These are phyloP conservation scores for Solanum neorickii DNA, from an alignment of 257 asterid species.

Conservation along the genomic window DNA sequence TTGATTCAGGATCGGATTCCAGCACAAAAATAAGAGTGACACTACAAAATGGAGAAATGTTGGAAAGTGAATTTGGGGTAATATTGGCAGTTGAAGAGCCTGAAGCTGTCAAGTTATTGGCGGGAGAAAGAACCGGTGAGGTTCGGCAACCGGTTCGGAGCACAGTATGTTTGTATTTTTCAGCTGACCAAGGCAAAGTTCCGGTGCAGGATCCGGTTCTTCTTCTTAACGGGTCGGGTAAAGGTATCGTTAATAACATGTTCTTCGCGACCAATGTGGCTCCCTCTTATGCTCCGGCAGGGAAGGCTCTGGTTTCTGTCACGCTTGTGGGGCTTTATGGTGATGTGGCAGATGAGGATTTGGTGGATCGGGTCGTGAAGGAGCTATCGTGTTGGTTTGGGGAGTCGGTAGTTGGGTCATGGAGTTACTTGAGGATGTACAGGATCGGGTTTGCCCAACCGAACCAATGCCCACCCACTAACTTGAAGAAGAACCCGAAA, in stretches of 20 bases:
- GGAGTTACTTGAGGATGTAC: constrained; percentile 68
- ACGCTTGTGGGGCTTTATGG: constrained; percentile 55
- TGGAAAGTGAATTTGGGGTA: constrained; percentile 52
- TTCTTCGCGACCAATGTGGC: constrained; percentile 80
- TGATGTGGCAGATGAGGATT: constrained; percentile 40
- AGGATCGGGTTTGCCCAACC: constrained; percentile 76
- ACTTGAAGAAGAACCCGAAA: constrained; percentile 58
- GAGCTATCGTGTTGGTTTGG: constrained; percentile 87
- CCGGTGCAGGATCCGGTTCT: constrained; percentile 66
- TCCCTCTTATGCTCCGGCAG: constrained; percentile 58
- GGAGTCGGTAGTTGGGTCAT: constrained; percentile 29
- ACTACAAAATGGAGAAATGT: constrained; percentile 38
- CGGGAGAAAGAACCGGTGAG: constrained; percentile 2
- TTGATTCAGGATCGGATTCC: constrained; percentile 18
- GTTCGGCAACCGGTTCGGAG: constrained; percentile 54
- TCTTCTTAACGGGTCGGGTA: constrained; percentile 62
- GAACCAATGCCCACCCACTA: constrained; percentile 78
- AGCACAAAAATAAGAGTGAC: constrained; percentile 13
- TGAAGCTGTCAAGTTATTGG: constrained; percentile 46
- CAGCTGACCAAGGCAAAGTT: constrained; percentile 33
- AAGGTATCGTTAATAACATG: constrained; percentile 88
- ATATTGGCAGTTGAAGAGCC: constrained; percentile 75
- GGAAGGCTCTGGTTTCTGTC: constrained; percentile 75
- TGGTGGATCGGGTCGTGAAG: constrained; percentile 38
- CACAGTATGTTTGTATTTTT: constrained; percentile 71